Conservation (phyloP, 352 stramenopile genomes). For the Globisporangium mamillatum region DNA sequence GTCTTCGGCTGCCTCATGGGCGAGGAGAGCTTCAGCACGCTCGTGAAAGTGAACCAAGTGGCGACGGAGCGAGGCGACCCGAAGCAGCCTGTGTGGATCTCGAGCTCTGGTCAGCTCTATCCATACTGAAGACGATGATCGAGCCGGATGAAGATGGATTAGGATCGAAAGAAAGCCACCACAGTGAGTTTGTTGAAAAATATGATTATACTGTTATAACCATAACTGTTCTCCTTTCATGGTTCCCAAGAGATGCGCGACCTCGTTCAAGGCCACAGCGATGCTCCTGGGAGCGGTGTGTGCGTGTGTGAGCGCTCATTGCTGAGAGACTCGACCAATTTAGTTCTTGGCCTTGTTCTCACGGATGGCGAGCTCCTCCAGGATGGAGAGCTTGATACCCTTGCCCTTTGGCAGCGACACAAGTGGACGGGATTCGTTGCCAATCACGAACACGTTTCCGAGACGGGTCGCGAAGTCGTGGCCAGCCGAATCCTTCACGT, state of each 20-base stretch:
- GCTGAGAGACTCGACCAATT: slow-evolving; percentile 5
- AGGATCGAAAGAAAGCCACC: background rate
- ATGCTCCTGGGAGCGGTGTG: background rate
- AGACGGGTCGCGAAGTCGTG: slow-evolving; percentile 97
- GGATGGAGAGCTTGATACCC: slow-evolving; percentile 99
- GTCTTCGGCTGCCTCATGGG: slow-evolving; percentile 72
- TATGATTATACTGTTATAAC: slow-evolving; percentile 5
- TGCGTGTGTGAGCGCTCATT: background rate
- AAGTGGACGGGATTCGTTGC: slow-evolving; percentile 89
- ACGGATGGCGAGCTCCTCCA: slow-evolving; percentile 91
- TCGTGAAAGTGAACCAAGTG: slow-evolving; percentile 47
- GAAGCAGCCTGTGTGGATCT: slow-evolving; percentile 44
- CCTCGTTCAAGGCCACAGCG: slow-evolving; percentile 12
- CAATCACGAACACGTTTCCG: slow-evolving; percentile 98
- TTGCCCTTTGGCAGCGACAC: slow-evolving; percentile 98
- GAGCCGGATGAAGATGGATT: background rate
- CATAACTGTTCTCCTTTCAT: slow-evolving; percentile 17
- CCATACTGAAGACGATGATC: slow-evolving; percentile 13
- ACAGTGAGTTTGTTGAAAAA: background rate
- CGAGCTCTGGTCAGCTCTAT: slow-evolving; percentile 44
- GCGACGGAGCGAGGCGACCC: slow-evolving; percentile 50
- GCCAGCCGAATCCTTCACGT: slow-evolving; percentile 97
- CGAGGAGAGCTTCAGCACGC: slow-evolving; percentile 37
- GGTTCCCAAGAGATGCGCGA: slow-evolving; percentile 12
- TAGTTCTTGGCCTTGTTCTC: slow-evolving; percentile 80